Evolutionary conservation across 1,284 basidiomycete genomes (phyloP).

Genomic region (Agroathelia rolfsii): DNA sequence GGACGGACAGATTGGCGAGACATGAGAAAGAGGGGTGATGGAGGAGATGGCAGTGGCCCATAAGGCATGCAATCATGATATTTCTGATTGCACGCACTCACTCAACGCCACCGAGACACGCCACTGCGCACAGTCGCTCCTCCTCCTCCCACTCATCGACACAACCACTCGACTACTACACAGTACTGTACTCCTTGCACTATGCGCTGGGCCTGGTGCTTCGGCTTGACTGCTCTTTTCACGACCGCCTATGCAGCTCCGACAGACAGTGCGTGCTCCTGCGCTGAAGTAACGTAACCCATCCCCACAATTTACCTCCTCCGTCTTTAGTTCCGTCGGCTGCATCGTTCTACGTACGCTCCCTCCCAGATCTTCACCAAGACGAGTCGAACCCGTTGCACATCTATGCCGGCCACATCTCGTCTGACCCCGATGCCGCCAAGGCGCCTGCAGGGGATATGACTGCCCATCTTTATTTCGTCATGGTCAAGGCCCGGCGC

Average conservation of each 20-base stretch:
- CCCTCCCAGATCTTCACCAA: constrained; percentile 67
- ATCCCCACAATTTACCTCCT: constrained; percentile 5
- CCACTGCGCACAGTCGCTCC: too few species aligned
- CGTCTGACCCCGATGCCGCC: constrained; percentile 63
- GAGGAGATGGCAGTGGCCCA: too few species aligned
- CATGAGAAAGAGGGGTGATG: too few species aligned
- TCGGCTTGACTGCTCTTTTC: too few species aligned
- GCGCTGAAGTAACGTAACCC: constrained; percentile 1
- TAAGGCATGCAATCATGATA: too few species aligned
- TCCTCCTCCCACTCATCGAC: too few species aligned
- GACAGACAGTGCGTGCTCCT: constrained; percentile 32
- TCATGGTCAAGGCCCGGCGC: constrained; percentile 82
- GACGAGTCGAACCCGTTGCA: constrained; percentile 61
- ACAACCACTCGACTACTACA: too few species aligned
- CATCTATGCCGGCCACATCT: constrained; percentile 74
- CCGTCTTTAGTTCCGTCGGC: constrained; percentile 54
- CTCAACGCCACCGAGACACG: too few species aligned
- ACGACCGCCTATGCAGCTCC: constrained; percentile 25
- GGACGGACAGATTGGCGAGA: too few species aligned
- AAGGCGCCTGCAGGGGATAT: constrained; percentile 42
- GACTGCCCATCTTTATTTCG: constrained; percentile 80
- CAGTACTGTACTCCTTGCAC: too few species aligned
- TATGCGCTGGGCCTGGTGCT: too few species aligned
- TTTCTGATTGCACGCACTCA: too few species aligned
- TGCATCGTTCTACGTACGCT: constrained; percentile 76